Conservation (phyloP, 2,329 filamentous ascomycete genomes). For the Claviceps pusilla region DNA sequence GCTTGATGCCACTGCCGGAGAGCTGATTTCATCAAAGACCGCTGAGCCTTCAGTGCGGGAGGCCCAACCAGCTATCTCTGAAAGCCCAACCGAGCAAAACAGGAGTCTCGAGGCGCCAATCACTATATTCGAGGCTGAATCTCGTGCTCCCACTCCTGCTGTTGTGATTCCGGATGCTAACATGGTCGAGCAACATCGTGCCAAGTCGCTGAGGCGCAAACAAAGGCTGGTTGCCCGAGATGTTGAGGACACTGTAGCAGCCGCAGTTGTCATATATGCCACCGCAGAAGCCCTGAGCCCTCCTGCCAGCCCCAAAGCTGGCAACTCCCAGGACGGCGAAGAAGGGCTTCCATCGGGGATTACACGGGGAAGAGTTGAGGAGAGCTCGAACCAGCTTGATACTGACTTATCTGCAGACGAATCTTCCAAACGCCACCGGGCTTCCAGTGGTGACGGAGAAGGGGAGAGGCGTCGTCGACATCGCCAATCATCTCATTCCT, state of each 20-base stretch:
- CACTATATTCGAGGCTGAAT: constrained; percentile 6
- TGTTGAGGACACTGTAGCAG: constrained; percentile 37
- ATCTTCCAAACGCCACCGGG: constrained; percentile 24
- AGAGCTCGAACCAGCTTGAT: constrained; percentile 23
- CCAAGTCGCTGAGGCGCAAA: constrained; percentile 29
- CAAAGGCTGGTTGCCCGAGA: constrained; percentile 29
- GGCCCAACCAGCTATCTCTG: background rate
- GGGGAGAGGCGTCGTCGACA: constrained; percentile 26
- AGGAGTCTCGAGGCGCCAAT: background rate
- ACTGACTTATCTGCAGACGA: constrained; percentile 44
- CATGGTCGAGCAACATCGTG: constrained; percentile 24
- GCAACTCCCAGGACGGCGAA: constrained; percentile 11
- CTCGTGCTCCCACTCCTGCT: constrained; percentile 28
- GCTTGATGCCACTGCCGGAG: background rate
- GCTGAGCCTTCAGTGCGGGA: background rate
- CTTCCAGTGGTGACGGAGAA: constrained; percentile 23
- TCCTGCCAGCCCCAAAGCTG: constrained; percentile 17
- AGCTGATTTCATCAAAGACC: background rate
- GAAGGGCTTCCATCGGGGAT: constrained; percentile 10
- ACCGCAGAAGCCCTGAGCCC: constrained; percentile 33
- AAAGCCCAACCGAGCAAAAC: background rate
- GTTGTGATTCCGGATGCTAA: constrained; percentile 29
- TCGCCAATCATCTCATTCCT: constrained; percentile 13
- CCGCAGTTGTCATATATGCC: constrained; percentile 39
- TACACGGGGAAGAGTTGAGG: background rate